phyloP scores from a whole-genome alignment of 305 asterid genomes.

The Monarda citriodora region DNA sequence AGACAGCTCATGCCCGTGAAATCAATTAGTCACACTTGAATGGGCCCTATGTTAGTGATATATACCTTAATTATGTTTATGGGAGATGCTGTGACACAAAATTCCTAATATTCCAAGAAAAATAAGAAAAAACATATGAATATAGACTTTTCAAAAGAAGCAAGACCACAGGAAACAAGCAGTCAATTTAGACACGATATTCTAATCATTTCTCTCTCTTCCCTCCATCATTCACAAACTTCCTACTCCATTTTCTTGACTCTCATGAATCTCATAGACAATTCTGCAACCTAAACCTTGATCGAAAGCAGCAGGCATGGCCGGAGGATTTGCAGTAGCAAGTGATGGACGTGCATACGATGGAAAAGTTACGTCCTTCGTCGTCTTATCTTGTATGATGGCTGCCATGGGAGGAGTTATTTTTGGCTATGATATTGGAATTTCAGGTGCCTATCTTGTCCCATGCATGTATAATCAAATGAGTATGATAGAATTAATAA shows the following conservation, averaged over 20 bases:
- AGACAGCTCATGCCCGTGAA: neutral
- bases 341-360: constrained; percentile 27
- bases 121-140: neutral
- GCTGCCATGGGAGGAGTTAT: constrained; percentile 69
- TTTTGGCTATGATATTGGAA: constrained; percentile 59
- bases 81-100: neutral
- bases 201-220: constrained; percentile 12
- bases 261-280: neutral
- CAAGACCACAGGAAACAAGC: constrained; percentile 19
- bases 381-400: constrained; percentile 49
- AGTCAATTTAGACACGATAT: constrained; percentile 11
- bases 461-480: neutral
- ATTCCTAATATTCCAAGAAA: constrained; percentile 1
- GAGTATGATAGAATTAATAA: too few relatives aligned
- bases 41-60: neutral
- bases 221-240: too few relatives aligned
- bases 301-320: constrained; percentile 24
- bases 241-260: neutral
- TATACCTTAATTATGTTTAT: neutral
- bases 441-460: constrained; percentile 35
- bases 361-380: constrained; percentile 46
- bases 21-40: neutral
- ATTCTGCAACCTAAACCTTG: neutral
- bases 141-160: constrained; percentile 3
- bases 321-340: constrained; percentile 24